phyloP scores from a whole-genome alignment of 768 basidiomycete genomes.

The Rhodosporidiobolus odoratus region DNA sequence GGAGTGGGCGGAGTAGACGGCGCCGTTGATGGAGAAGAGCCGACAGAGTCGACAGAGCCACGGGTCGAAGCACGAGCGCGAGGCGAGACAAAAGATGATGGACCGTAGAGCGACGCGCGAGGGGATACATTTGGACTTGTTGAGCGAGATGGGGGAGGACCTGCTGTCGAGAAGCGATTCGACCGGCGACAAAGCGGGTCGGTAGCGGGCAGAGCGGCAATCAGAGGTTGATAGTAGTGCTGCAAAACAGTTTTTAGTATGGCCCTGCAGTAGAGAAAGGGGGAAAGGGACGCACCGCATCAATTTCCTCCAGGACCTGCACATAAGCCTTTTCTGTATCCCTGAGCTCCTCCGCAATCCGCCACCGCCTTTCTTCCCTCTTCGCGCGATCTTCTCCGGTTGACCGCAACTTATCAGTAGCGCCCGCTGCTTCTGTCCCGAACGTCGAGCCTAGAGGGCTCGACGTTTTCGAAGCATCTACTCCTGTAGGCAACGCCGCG shows the following conservation, averaged over 20 bases:
- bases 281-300: slow-evolving; percentile 18
- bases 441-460: slow-evolving; percentile 5
- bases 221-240: slow-evolving; percentile 35
- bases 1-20: slow-evolving; percentile 2
- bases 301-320: slow-evolving; percentile 34
- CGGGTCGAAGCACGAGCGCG: slow-evolving; percentile 14
- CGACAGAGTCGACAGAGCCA: not conserved
- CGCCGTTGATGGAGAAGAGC: not conserved
- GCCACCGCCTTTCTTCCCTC: slow-evolving; percentile 25
- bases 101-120: not conserved
- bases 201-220: not conserved
- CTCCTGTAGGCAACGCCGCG: not conserved
- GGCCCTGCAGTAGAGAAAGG: not conserved
- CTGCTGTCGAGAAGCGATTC: not conserved
- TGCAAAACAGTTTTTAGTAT: not conserved
- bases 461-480: not conserved
- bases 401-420: not conserved
- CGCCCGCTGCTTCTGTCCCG: not conserved
- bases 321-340: slow-evolving; percentile 41
- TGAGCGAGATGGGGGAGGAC: not conserved
- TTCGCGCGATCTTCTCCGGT: slow-evolving; percentile 3
- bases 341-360: slow-evolving; percentile 37
- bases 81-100: not conserved
- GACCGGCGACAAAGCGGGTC: slow-evolving; percentile 14
- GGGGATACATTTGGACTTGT: not conserved